A percentile compares a stretch with the other conserved stretches of the same genome.
Conservation (phyloP, 306 rosid species). For the Calophaca sinica region DNA sequence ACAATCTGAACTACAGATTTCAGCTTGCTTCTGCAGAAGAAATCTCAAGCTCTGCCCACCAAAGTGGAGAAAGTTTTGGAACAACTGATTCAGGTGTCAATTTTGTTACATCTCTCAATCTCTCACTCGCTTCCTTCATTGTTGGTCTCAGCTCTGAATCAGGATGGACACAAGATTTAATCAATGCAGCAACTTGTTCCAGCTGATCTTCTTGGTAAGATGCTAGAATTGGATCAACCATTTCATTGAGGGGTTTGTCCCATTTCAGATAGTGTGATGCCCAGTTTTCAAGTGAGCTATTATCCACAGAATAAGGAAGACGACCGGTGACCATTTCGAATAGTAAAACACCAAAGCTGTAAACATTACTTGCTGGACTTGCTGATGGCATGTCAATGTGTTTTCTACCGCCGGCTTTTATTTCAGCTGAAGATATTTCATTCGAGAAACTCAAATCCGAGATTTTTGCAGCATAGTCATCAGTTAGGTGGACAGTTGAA, state of each 20-base stretch:
- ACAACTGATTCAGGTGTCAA: constrained; percentile 74
- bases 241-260: constrained; percentile 59
- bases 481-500: constrained; percentile 62
- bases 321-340: constrained; percentile 82
- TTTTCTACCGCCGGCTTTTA: constrained; percentile 38
- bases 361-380: constrained; percentile 60
- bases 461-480: constrained; percentile 85
- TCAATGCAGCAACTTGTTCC: constrained; percentile 64
- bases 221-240: constrained; percentile 74
- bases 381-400: constrained; percentile 39
- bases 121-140: constrained; percentile 68
- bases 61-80: constrained; percentile 84
- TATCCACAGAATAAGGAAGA: constrained; percentile 66
- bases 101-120: constrained; percentile 74
- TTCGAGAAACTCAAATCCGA: constrained; percentile 66
- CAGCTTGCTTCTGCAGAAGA: constrained; percentile 56
- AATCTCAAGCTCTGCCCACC: constrained; percentile 99
- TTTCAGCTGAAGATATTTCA: constrained; percentile 51
- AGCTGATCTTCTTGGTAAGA: constrained; percentile 69
- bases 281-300: constrained; percentile 67
- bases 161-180: constrained; percentile 60
- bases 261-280: constrained; percentile 68
- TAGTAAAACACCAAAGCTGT: constrained; percentile 79
- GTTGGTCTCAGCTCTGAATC: constrained; percentile 66
- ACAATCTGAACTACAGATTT: constrained; percentile 10